Evolutionary conservation across 2,329 filamentous ascomycete species (phyloP).

Genomic region (Diaporthe velutina): DNA sequence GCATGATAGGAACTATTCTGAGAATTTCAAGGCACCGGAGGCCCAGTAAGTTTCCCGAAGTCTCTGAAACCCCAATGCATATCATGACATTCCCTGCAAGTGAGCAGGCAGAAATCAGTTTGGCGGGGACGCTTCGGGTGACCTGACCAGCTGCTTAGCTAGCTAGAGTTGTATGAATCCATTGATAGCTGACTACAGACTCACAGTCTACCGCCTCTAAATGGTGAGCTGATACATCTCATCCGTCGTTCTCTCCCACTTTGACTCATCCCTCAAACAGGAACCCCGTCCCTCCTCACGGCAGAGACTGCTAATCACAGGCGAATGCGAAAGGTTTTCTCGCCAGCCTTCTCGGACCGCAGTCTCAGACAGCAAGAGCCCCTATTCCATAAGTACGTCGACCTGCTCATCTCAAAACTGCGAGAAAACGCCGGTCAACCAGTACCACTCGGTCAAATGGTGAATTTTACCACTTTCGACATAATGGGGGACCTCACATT

Average conservation of each 20-base stretch:
- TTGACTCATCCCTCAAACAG: neutral
- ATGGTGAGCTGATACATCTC: neutral
- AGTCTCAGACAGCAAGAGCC: constrained; percentile 44
- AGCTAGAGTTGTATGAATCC: neutral
- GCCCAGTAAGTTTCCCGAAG: constrained; percentile 40
- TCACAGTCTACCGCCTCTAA: neutral
- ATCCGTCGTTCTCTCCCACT: neutral
- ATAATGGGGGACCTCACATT: constrained; percentile 58
- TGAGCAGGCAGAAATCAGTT: neutral
- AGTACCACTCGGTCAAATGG: constrained; percentile 43
- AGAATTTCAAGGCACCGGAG: constrained; percentile 46
- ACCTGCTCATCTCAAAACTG: constrained; percentile 41
- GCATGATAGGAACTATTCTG: constrained; percentile 31
- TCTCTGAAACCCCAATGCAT: neutral
- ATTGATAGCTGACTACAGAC: neutral
- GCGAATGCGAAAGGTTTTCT: constrained; percentile 42
- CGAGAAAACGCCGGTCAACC: constrained; percentile 27
- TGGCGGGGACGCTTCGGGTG: neutral
- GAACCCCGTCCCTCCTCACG: constrained; percentile 3
- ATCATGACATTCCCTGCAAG: neutral
- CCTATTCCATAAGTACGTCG: constrained; percentile 40
- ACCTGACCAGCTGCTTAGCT: neutral
- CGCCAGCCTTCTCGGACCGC: constrained; percentile 45
- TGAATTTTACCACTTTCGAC: constrained; percentile 51
- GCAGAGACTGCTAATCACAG: constrained; percentile 40